phyloP scores from a whole-genome alignment of 805 yeast species.

The Ogataea corticis region DNA sequence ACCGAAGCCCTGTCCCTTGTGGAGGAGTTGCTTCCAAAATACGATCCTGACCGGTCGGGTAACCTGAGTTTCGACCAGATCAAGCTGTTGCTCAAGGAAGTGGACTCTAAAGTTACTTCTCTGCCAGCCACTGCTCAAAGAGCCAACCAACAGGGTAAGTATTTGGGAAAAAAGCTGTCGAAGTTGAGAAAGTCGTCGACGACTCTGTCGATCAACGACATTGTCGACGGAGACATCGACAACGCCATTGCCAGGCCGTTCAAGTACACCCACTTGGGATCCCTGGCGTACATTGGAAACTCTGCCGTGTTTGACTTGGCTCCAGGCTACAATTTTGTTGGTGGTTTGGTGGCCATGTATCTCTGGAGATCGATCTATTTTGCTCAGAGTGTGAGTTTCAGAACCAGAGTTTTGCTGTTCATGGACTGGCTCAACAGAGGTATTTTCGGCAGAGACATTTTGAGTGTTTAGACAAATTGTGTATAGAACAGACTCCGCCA shows the following conservation, averaged over 20 bases:
- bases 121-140: slow-evolving; percentile 76
- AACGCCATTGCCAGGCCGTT: slow-evolving; percentile 58
- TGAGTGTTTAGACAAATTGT: slow-evolving; percentile 15
- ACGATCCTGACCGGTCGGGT: slow-evolving; percentile 49
- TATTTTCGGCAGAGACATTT: slow-evolving; percentile 51
- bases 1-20: slow-evolving; percentile 53
- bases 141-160: slow-evolving; percentile 70
- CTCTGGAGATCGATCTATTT: slow-evolving; percentile 72
- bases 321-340: slow-evolving; percentile 60
- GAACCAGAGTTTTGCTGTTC: slow-evolving; percentile 62
- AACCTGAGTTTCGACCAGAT: slow-evolving; percentile 54
- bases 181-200: slow-evolving; percentile 48
- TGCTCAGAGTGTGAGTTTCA: slow-evolving; percentile 63
- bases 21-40: slow-evolving; percentile 52
- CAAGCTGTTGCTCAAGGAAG: slow-evolving; percentile 48
- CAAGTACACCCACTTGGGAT: slow-evolving; percentile 63
- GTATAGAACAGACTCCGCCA: not conserved
- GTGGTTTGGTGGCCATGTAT: slow-evolving; percentile 71
- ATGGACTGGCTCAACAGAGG: slow-evolving; percentile 72
- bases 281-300: slow-evolving; percentile 68
- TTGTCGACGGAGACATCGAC: slow-evolving; percentile 56
- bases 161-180: slow-evolving; percentile 60
- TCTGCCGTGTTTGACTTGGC: slow-evolving; percentile 68
- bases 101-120: slow-evolving; percentile 64
- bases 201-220: slow-evolving; percentile 44